Conservation (phyloP, 2,329 filamentous ascomycete species). For the Fusarium sp. region DNA sequence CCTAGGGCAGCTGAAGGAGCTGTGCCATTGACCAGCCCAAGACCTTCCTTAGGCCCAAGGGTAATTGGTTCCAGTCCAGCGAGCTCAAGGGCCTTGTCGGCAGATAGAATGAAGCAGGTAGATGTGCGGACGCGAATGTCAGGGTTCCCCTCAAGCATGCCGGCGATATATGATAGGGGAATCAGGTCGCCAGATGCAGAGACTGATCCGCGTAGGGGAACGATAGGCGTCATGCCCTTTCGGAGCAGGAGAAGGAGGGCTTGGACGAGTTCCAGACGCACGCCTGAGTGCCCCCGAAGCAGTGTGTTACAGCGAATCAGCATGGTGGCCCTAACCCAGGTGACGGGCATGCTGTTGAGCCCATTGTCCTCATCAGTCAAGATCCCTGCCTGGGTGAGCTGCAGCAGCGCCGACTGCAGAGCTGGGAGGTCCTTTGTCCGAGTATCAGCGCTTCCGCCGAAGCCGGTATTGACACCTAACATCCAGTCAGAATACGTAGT, state of each 20-base stretch:
- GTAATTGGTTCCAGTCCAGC: accelerated
- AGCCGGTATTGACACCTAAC: not conserved
- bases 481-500: not conserved
- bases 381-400: accelerated
- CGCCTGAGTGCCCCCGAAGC: accelerated
- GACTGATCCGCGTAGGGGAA: not conserved
- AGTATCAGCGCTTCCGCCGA: not conserved
- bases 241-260: accelerated
- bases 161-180: not conserved
- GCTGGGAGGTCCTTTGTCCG: not conserved
- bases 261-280: not conserved
- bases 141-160: not conserved
- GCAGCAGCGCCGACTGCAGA: not conserved
- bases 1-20: not conserved
- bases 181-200: not conserved
- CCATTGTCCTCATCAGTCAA: accelerated
- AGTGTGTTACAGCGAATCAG: not conserved
- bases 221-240: not conserved
- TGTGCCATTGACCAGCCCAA: accelerated
- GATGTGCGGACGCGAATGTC: not conserved
- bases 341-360: not conserved
- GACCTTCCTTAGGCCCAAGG: not conserved
- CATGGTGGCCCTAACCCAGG: not conserved
- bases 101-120: accelerated
- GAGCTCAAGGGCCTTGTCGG: accelerated